Evolutionary conservation across 2,329 filamentous ascomycete genomes (phyloP).

Genomic region (Aspergillus pseudotamarii): DNA sequence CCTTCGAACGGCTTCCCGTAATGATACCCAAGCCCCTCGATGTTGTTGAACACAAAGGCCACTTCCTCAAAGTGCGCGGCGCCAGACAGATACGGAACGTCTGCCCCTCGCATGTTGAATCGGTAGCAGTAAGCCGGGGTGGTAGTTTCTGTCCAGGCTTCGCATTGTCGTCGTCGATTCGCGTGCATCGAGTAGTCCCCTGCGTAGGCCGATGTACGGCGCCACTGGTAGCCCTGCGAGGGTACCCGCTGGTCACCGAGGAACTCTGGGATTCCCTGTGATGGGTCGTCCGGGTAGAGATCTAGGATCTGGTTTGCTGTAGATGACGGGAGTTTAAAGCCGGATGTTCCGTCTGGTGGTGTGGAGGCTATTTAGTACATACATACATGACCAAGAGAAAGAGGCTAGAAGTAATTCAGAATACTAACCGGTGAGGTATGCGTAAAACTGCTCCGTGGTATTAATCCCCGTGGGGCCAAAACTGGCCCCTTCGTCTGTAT

Average conservation of each 20-base stretch:
- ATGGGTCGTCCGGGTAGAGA: conserved; percentile 58
- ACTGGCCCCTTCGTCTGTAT: conserved; percentile 66
- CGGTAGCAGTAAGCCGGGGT: conserved; percentile 63
- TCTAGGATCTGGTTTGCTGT: conserved; percentile 47
- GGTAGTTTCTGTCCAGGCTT: conserved; percentile 53
- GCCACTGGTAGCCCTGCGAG: conserved; percentile 52
- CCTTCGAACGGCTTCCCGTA: conserved; percentile 40
- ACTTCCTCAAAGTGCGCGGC: conserved; percentile 61
- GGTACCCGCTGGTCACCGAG: conserved; percentile 38
- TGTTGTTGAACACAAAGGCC: conserved; percentile 58
- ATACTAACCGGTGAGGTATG: conserved; percentile 37
- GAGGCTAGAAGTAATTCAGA: neutral
- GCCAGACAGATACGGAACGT: conserved; percentile 46
- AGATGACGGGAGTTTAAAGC: conserved; percentile 25
- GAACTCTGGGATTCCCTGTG: conserved; percentile 52
- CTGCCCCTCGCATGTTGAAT: conserved; percentile 58
- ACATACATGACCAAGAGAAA: neutral
- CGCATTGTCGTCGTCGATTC: conserved; percentile 55
- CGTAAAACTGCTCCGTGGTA: conserved; percentile 56
- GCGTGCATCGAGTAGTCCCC: conserved; percentile 62
- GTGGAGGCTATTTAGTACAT: conserved; percentile 15
- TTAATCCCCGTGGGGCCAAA: conserved; percentile 60
- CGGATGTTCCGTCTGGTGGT: conserved; percentile 26
- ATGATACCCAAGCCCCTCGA: conserved; percentile 51
- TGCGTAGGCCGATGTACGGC: conserved; percentile 56